A percentile compares a stretch with the other conserved stretches of the same genome.
phyloP scores from a whole-genome alignment of 768 basidiomycete species.

The Cystobasidium onofrii region DNA sequence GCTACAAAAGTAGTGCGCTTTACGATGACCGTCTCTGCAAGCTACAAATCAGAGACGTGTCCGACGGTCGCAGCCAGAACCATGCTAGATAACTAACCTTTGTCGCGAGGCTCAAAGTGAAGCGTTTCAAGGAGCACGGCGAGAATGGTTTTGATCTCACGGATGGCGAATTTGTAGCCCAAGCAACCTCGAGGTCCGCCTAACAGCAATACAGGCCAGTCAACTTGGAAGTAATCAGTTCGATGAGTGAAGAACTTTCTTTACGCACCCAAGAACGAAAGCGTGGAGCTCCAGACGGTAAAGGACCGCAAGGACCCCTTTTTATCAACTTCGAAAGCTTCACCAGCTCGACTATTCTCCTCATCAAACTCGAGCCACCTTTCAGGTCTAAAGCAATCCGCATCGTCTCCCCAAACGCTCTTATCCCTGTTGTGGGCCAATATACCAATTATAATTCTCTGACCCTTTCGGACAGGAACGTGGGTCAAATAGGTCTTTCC shows the following conservation, averaged over 20 bases:
- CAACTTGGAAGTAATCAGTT: neutral
- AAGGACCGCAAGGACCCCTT: neutral
- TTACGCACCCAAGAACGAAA: constrained; percentile 21
- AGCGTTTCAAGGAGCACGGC: neutral
- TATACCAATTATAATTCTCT: constrained; percentile 57
- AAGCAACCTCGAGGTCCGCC: neutral
- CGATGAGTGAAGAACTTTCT: neutral
- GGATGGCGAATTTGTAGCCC: constrained; percentile 23
- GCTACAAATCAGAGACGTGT: no score
- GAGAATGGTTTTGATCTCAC: constrained; percentile 26
- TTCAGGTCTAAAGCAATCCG: constrained; percentile 50
- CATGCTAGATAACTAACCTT: neutral
- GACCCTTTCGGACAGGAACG: constrained; percentile 50
- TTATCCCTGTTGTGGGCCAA: constrained; percentile 55
- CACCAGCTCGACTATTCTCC: neutral
- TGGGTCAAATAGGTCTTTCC: constrained; percentile 20
- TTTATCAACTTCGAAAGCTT: neutral
- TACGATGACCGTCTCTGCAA: neutral
- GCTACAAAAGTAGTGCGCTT: constrained; percentile 9
- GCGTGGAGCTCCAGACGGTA: neutral
- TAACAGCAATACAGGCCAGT: neutral
- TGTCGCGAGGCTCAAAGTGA: neutral
- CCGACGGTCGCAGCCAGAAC: neutral
- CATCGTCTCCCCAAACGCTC: constrained; percentile 61
- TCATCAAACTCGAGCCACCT: constrained; percentile 2